Conservation (phyloP, 768 basidiomycete species). For the Clitopilus hobsonii region DNA sequence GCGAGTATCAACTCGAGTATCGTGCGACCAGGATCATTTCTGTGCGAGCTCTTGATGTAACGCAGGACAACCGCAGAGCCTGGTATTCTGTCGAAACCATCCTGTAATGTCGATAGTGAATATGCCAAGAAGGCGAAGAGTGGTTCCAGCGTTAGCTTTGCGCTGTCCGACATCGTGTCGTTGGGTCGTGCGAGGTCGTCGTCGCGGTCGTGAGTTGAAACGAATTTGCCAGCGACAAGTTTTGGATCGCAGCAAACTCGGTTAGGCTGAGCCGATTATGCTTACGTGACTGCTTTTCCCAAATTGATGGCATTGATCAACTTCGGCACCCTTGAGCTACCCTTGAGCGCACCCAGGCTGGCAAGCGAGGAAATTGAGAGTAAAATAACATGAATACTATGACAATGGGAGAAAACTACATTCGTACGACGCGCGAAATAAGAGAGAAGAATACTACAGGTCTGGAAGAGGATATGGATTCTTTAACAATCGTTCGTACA, state of each 20-base stretch:
- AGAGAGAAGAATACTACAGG: too few species aligned
- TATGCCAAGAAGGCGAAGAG: slow-evolving; percentile 65
- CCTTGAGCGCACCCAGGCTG: too few species aligned
- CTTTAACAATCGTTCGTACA: too few species aligned
- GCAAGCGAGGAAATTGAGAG: too few species aligned
- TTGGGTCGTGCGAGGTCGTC: slow-evolving; percentile 1
- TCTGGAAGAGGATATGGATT: too few species aligned
- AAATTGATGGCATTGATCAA: too few species aligned
- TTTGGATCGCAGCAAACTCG: neutral
- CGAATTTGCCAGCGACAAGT: neutral
- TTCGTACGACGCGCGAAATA: too few species aligned
- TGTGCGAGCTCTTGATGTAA: slow-evolving; percentile 92
- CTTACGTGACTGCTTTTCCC: neutral
- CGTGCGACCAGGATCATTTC: slow-evolving; percentile 92
- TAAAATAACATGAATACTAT: too few species aligned
- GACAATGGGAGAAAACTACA: too few species aligned
- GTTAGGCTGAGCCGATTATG: neutral
- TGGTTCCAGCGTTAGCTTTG: slow-evolving; percentile 34
- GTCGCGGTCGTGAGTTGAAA: slow-evolving; percentile 1
- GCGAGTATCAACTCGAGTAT: slow-evolving; percentile 85
- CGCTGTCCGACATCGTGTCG: slow-evolving; percentile 22
- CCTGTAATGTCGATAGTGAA: slow-evolving; percentile 53
- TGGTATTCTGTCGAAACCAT: slow-evolving; percentile 69
- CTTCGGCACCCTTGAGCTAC: too few species aligned
- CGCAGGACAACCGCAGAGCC: slow-evolving; percentile 82